Evolutionary conservation across 257 asterid species (phyloP), one percentile per base, ranked within the genome.

Genomic region (Solanum habrochaites): DNA sequence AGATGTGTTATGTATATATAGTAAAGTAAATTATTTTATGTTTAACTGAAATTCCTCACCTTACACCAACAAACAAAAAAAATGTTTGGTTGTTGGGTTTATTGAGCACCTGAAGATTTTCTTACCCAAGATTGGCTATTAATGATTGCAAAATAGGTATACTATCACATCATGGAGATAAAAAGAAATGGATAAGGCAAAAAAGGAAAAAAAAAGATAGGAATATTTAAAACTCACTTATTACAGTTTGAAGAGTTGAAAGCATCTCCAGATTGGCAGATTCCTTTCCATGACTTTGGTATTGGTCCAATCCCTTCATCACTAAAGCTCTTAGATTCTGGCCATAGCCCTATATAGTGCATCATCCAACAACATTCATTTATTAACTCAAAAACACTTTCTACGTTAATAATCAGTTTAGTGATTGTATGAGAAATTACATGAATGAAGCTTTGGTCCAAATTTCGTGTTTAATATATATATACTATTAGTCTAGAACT

Each of bases 231-330:
- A 11, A 91, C 95, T 90, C 72, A 95, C 98, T 88, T 95, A 74
- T 95, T 97, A 84, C 99, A 97, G 32, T 92, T 89, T 7, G 98
- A 91, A 5, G 94, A 92, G 93, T 90, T 92, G 95, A 95, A 96
- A 6, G 86, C 88, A 86, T 92, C 94, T 20, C 99, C 98, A 8
- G 92, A 58, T 91, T 94, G 96, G 88, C 99, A 97, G 71, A 91
- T 88, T 88, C 99, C 99, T 83, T 94, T 95, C 99, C 99, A 97
- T 40, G 91, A 87, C 85, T 89, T 64, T 9, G 99, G 99, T 42
- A 95, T 49, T 6, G 94, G 91, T 10, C 93, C 98, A 94, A 95
- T 85, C 52, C 93, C 97, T 89, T 87, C 88, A 32, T 95, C 99
- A 2, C 85, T 85, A 77, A 95, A 95, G 92, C 98, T 95, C 88